Percentiles rank a stretch among this genome's conserved stretches.
These are phyloP conservation scores for Parasarocladium wereldwijsianum DNA, from an alignment of 2,329 filamentous ascomycete species.

Conservation along the genomic window DNA sequence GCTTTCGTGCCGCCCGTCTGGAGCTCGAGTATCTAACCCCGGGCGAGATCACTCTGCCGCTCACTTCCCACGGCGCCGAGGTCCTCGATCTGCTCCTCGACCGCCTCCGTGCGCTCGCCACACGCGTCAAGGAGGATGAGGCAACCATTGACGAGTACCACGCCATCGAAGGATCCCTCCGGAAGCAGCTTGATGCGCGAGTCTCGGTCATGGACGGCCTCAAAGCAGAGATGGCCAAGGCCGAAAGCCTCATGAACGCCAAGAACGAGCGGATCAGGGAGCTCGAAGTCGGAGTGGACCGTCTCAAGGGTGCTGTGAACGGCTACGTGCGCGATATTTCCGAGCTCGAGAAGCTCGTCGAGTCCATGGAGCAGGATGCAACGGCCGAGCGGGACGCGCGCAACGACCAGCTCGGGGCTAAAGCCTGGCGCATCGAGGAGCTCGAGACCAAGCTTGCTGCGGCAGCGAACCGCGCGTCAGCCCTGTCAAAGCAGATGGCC, in stretches of 20 bases:
- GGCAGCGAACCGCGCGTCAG: conserved; percentile 22
- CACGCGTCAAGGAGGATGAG: conserved; percentile 31
- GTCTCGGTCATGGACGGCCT: conserved; percentile 35
- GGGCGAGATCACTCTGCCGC: conserved; percentile 38
- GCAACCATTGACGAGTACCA: conserved; percentile 46
- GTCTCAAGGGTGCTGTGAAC: conserved; percentile 35
- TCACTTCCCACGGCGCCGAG: conserved; percentile 36
- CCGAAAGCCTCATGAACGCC: conserved; percentile 18
- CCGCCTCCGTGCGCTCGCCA: conserved; percentile 33
- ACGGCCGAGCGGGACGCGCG: conserved; percentile 18
- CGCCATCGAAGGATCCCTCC: conserved; percentile 36
- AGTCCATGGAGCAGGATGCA: conserved; percentile 26
- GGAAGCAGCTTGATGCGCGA: conserved; percentile 39
- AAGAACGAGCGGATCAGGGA: conserved; percentile 26
- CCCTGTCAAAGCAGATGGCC: conserved; percentile 23
- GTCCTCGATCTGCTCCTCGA: conserved; percentile 39
- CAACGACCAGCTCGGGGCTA: conserved; percentile 18
- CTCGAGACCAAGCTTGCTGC: conserved; percentile 29
- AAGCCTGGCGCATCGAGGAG: conserved; percentile 21
- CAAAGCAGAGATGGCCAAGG: conserved; percentile 23
- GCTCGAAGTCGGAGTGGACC: conserved; percentile 32
- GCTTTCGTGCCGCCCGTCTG: conserved; percentile 41
- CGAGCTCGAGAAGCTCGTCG: conserved; percentile 37
- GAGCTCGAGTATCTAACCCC: conserved; percentile 49
- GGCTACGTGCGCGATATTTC: conserved; percentile 37